phyloP scores from a whole-genome alignment of 2,329 filamentous ascomycete genomes.

The Emericellopsis atlantica region DNA sequence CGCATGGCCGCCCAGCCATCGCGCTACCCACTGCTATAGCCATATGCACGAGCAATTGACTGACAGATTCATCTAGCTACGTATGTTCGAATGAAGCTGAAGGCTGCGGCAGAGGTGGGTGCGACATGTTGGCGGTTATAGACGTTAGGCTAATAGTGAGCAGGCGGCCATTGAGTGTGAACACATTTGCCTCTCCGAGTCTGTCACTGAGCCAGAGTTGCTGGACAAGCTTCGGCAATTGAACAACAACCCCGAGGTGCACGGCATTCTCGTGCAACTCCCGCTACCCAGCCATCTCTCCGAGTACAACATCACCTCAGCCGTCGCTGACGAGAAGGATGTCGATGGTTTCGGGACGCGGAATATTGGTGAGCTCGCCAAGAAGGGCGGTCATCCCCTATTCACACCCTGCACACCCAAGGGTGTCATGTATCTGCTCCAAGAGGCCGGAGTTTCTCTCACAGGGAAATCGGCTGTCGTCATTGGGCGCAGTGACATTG shows the following conservation, averaged over 20 bases:
- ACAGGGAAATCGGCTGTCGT: slow-evolving; percentile 91
- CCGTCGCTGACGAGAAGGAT: slow-evolving; percentile 88
- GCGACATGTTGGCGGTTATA: neutral
- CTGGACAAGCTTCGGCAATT: slow-evolving; percentile 67
- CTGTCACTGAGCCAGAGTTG: slow-evolving; percentile 73
- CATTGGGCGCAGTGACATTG: slow-evolving; percentile 89
- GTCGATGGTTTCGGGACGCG: slow-evolving; percentile 90
- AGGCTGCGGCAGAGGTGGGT: slow-evolving; percentile 79
- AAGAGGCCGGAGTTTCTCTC: slow-evolving; percentile 72
- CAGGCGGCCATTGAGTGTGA: slow-evolving; percentile 85
- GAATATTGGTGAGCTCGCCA: slow-evolving; percentile 95
- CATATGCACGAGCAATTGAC: neutral
- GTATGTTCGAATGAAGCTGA: slow-evolving; percentile 99
- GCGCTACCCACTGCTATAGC: no score
- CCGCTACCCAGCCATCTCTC: slow-evolving; percentile 82
- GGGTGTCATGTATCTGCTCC: slow-evolving; percentile 85
- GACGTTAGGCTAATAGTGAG: neutral
- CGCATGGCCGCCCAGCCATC: neutral
- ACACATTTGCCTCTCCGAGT: slow-evolving; percentile 70
- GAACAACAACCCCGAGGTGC: slow-evolving; percentile 77
- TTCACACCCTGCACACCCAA: slow-evolving; percentile 96
- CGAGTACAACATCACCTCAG: slow-evolving; percentile 81
- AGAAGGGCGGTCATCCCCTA: slow-evolving; percentile 77
- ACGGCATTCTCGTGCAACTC: slow-evolving; percentile 89
- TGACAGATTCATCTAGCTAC: slow-evolving; percentile 45